Evolutionary conservation across 106 monocot genomes (phyloP), one percentile per base, ranked within the genome.

Genomic region (Dactylorhiza incarnata): DNA sequence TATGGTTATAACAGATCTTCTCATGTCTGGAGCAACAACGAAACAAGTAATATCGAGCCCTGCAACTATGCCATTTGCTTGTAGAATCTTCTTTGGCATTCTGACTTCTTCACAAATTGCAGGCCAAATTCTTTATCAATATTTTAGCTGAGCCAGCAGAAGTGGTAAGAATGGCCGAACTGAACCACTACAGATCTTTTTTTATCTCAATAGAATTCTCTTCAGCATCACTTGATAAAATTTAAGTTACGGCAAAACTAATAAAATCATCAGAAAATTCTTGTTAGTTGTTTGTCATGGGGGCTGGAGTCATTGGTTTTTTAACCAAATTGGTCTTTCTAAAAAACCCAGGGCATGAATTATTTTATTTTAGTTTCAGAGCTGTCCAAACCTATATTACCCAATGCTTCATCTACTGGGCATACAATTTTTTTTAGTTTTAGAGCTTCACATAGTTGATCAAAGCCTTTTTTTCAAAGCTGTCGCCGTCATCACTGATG

Each of bases 91-190:
- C 66, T 37, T 29, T 9, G 29, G 29, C 5, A 66, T 43, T 1
- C 22, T 59, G 76, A 3, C 4, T 23, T 45, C 54, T n/a, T 46
- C 22, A 15, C 71, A 67, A 50, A 68, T 76, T 89, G 22, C 84
- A 97, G 97, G 87, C 94, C 74, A 97, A 97, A 75, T 97, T 97
- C 74, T 97, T 97, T 79, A 97, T 97, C 85, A 97, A 97, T 81
- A 91, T 97, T 48, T 88, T 97, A 83, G 93, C 97, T 9, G 97
- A 97, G 66, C 89, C 97, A 43, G 89, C 97, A 76, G 89, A 94
- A 80, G 94, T 89, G 89, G 97, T 97, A 78, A 87, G 85, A 50
- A 56, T 49, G 52, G 24, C 43, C 49, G 49, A 9, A 4, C 43
- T 62, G 66, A 37, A 58, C 58, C 22, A 19, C 20, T 19, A 19